These are phyloP conservation scores for Pelagomonas calceolata DNA, from an alignment of 108 stramenopile species.

Conservation along the genomic window DNA sequence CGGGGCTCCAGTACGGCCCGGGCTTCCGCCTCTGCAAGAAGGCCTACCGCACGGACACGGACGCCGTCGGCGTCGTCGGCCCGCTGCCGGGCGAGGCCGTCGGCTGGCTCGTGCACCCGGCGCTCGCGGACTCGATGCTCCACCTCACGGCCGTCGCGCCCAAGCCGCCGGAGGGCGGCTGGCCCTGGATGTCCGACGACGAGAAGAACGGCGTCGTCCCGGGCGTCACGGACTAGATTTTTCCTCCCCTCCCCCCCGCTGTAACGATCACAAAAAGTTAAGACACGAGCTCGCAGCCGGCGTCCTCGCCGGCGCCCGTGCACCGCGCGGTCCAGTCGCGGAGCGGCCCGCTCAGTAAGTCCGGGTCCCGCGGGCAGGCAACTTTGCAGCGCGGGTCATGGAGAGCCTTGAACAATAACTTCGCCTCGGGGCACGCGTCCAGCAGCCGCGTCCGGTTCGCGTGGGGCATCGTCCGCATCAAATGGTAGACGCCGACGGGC, in stretches of 20 bases:
- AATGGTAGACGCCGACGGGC: not conserved
- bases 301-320: not conserved
- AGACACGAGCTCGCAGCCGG: too few relatives aligned
- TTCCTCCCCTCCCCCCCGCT: too few relatives aligned
- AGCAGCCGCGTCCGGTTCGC: not conserved
- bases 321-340: not conserved
- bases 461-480: not conserved
- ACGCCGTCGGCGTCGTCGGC: not conserved
- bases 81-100: not conserved
- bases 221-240: too few relatives aligned
- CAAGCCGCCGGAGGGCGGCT: not conserved
- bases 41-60: not conserved
- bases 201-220: too few relatives aligned
- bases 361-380: not conserved
- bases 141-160: not conserved
- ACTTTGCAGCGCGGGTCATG: not conserved
- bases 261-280: too few relatives aligned
- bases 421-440: not conserved
- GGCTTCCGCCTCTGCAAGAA: not conserved
- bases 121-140: not conserved
- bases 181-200: not conserved
- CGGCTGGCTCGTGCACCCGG: slow-evolving; percentile 1
- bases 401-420: not conserved
- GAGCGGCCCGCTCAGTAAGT: not conserved
- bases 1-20: not conserved